Conservation (phyloP, 1,284 basidiomycete genomes). For the Grifola frondosa region DNA sequence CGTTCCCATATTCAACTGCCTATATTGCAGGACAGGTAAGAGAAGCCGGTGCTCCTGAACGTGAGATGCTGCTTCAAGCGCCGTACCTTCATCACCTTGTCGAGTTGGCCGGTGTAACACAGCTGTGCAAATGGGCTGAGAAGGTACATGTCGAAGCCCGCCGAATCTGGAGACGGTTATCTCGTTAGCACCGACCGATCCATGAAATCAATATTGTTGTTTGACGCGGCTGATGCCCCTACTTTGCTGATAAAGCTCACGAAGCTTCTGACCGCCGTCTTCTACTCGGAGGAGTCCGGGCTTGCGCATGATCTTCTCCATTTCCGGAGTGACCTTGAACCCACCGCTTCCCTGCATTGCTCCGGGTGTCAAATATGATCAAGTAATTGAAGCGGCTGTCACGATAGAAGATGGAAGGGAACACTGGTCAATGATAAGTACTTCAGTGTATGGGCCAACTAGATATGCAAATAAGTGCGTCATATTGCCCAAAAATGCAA, state of each 20-base stretch:
- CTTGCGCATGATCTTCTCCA: conserved; percentile 36
- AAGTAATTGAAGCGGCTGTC: no score
- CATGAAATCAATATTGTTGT: neutral
- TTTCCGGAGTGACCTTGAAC: conserved; percentile 37
- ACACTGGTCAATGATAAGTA: no score
- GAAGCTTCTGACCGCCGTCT: conserved; percentile 36
- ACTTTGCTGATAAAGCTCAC: conserved; percentile 40
- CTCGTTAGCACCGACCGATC: neutral
- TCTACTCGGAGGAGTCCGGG: conserved; percentile 36
- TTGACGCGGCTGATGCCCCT: conserved; percentile 3
- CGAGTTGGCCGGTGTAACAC: conserved; percentile 37
- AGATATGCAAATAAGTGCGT: no score
- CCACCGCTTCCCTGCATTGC: conserved; percentile 24
- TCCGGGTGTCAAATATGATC: no score
- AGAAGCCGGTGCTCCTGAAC: no score
- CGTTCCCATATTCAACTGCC: conserved; percentile 38
- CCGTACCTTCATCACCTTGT: conserved; percentile 32
- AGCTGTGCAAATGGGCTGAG: conserved; percentile 39
- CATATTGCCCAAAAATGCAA: no score
- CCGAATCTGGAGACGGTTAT: conserved; percentile 21
- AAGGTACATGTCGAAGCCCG: conserved; percentile 26
- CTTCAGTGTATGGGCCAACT: no score
- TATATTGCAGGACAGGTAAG: no score
- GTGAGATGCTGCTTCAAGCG: neutral
- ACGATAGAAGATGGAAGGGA: no score